Evolutionary conservation across 129 eudicot genomes (phyloP).

Genomic region (Rutidosis leptorrhynchoides): DNA sequence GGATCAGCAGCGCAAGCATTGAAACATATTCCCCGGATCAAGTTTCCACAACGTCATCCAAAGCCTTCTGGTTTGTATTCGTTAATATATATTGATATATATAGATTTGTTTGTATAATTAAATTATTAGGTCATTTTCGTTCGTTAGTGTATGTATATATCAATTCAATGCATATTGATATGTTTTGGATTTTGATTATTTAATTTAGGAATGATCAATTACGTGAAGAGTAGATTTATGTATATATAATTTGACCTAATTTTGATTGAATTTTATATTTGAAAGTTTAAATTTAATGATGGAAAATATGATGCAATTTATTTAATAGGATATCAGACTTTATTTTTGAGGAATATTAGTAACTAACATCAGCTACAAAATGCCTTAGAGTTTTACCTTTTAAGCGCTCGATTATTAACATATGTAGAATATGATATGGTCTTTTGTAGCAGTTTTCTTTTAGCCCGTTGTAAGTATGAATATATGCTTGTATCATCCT

Average conservation of each 20-base stretch:
- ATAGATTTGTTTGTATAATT: constrained; percentile 5
- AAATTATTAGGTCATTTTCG: background rate
- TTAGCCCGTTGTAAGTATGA: background rate
- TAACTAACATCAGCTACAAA: background rate
- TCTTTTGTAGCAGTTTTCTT: background rate
- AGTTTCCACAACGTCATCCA: constrained; percentile 72
- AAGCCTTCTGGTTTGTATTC: constrained; percentile 46
- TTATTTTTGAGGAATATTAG: no score
- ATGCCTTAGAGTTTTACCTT: background rate
- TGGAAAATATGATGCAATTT: background rate
- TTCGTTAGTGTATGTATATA: background rate
- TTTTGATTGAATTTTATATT: no score
- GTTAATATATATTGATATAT: background rate
- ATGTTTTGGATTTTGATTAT: background rate
- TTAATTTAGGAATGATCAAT: background rate
- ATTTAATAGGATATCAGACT: background rate
- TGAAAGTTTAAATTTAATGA: background rate
- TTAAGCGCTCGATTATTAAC: background rate
- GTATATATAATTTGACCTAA: no score
- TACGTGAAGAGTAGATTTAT: constrained; percentile 5
- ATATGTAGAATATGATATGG: background rate
- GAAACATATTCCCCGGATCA: constrained; percentile 88
- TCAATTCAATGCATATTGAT: background rate
- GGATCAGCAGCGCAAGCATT: constrained; percentile 46
- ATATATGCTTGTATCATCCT: constrained; percentile 10